These are phyloP conservation scores for Gastroboletus turbinatus DNA, from an alignment of 1,284 basidiomycete genomes.

Conservation along the genomic window DNA sequence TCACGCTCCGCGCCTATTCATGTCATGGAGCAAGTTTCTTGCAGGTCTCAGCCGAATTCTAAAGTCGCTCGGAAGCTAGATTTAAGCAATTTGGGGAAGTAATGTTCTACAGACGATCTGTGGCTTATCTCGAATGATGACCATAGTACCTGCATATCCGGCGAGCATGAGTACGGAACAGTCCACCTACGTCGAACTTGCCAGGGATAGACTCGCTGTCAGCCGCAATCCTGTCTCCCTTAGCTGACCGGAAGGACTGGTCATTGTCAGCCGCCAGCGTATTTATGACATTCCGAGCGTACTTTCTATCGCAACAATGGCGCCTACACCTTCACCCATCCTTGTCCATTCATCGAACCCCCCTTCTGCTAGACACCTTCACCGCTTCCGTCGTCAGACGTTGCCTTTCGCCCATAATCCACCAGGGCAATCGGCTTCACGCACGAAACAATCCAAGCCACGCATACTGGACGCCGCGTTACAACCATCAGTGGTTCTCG, in stretches of 20 bases:
- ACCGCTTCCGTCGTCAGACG: conserved; percentile 15
- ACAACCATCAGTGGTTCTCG: conserved; percentile 10
- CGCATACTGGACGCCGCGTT: conserved; percentile 4
- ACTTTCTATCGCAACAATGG: conserved; percentile 16
- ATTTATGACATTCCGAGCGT: conserved; percentile 23
- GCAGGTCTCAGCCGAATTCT: neutral
- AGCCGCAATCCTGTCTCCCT: conserved; percentile 16
- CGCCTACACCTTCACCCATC: conserved; percentile 17
- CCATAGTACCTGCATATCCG: neutral
- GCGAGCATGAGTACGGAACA: neutral
- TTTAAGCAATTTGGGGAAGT: neutral
- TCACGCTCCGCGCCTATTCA: neutral
- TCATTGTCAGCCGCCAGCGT: conserved; percentile 27
- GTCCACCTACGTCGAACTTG: neutral
- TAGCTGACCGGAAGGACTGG: conserved; percentile 21
- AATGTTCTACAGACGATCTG: neutral
- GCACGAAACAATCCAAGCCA: neutral
- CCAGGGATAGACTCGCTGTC: conserved; percentile 4
- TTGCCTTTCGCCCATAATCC: conserved; percentile 4
- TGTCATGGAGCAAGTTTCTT: neutral
- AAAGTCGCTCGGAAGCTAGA: neutral
- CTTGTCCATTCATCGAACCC: conserved; percentile 1
- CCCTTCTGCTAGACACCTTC: conserved; percentile 3
- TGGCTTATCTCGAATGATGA: neutral
- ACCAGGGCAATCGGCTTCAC: neutral